Conservation (phyloP, 1,139 yeast species). For the Pneumocystis canis region DNA sequence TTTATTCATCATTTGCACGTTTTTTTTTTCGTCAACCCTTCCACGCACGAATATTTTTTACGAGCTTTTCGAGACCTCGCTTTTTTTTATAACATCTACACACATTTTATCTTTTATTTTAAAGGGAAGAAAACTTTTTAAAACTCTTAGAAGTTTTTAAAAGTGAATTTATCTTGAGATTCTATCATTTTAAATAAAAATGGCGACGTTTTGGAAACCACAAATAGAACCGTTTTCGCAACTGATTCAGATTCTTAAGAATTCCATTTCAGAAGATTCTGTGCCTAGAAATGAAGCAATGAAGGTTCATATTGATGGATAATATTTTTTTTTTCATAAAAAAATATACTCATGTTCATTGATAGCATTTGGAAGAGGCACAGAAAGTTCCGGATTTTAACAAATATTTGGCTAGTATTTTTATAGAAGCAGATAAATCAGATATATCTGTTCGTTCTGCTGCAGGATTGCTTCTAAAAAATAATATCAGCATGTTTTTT, state of each 20-base stretch:
- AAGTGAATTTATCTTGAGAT: too few species aligned
- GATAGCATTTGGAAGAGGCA: constrained; percentile 50
- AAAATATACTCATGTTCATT: not conserved
- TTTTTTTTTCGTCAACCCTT: too few species aligned
- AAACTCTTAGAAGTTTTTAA: too few species aligned
- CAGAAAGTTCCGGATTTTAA: constrained; percentile 51
- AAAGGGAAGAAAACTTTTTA: too few species aligned
- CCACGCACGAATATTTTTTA: too few species aligned
- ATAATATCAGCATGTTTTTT: constrained; percentile 36
- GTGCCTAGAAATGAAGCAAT: constrained; percentile 3
- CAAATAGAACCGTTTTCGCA: constrained; percentile 8
- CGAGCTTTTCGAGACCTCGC: too few species aligned
- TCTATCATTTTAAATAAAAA: not conserved
- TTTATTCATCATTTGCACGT: too few species aligned
- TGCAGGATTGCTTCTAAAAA: constrained; percentile 75
- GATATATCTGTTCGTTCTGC: constrained; percentile 61
- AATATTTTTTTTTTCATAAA: not conserved
- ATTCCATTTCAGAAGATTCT: constrained; percentile 10
- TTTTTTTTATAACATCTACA: too few species aligned
- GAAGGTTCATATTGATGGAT: not conserved
- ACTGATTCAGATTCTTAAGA: constrained; percentile 10
- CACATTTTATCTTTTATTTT: too few species aligned
- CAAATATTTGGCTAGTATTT: constrained; percentile 58
- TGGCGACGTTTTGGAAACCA: constrained; percentile 11
- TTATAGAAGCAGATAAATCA: constrained; percentile 38